Evolutionary conservation across 2,329 filamentous ascomycete genomes (phyloP).

Genomic region (Lachnellula arida): DNA sequence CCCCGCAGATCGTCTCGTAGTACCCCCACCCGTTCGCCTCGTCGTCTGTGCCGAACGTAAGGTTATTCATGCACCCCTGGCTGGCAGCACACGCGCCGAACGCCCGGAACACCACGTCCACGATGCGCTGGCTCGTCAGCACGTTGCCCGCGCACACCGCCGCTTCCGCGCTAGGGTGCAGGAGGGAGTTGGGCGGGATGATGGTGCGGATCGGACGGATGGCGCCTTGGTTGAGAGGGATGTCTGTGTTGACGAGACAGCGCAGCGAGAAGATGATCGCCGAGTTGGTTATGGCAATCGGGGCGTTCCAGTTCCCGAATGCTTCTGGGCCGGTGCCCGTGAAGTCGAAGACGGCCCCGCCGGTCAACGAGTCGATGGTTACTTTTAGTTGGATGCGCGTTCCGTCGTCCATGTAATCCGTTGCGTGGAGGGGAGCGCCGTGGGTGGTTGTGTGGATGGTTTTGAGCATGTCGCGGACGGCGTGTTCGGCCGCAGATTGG

Average conservation of each 20-base stretch:
- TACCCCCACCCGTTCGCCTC: slow-evolving; percentile 70
- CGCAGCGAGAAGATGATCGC: slow-evolving; percentile 81
- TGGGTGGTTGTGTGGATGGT: neutral
- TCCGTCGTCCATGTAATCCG: slow-evolving; percentile 84
- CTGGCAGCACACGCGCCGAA: slow-evolving; percentile 71
- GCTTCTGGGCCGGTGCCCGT: slow-evolving; percentile 70
- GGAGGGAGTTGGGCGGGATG: slow-evolving; percentile 64
- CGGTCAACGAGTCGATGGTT: slow-evolving; percentile 64
- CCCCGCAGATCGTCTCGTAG: slow-evolving; percentile 78
- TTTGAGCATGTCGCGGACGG: slow-evolving; percentile 68
- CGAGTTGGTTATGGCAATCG: slow-evolving; percentile 72
- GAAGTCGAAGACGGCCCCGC: slow-evolving; percentile 72
- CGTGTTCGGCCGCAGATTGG: slow-evolving; percentile 69
- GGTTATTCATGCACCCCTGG: slow-evolving; percentile 76
- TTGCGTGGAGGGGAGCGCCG: slow-evolving; percentile 37
- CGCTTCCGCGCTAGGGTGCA: slow-evolving; percentile 66
- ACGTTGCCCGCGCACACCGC: slow-evolving; percentile 80
- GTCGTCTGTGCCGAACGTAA: slow-evolving; percentile 68
- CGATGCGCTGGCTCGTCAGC: slow-evolving; percentile 70
- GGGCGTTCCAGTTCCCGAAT: slow-evolving; percentile 72
- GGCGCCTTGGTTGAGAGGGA: slow-evolving; percentile 82
- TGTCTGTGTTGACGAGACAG: slow-evolving; percentile 71
- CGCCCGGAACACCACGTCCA: slow-evolving; percentile 72
- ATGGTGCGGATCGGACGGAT: slow-evolving; percentile 66
- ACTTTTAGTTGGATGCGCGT: slow-evolving; percentile 68